phyloP scores from a whole-genome alignment of 371 early-diverging fungal genomes.

The Circinella umbellata region DNA sequence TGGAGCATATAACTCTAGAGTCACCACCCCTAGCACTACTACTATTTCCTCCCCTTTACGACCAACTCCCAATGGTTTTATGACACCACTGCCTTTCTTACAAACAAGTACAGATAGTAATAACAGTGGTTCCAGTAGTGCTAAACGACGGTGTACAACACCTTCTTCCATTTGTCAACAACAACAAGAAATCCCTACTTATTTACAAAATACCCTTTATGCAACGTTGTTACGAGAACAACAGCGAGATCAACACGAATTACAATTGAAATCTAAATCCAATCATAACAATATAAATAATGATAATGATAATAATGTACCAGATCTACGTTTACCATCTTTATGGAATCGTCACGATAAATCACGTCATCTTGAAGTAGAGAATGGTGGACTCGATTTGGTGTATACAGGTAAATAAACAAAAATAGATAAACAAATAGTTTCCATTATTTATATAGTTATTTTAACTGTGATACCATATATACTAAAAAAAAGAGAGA shows the following conservation, averaged over 20 bases:
- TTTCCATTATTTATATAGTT: too few species aligned
- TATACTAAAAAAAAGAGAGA: background rate
- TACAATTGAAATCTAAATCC: slow-evolving; percentile 38
- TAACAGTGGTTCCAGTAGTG: background rate
- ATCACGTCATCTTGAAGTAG: slow-evolving; percentile 56
- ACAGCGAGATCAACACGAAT: slow-evolving; percentile 26
- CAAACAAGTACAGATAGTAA: too few species aligned
- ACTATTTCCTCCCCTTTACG: too few species aligned
- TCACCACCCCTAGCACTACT: too few species aligned
- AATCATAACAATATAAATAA: slow-evolving; percentile 14
- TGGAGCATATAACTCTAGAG: too few species aligned
- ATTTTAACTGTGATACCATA: background rate
- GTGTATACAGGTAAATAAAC: slow-evolving; percentile 56
- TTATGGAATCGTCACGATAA: slow-evolving; percentile 71
- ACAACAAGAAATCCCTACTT: slow-evolving; percentile 31
- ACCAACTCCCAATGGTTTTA: too few species aligned
- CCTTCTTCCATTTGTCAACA: too few species aligned
- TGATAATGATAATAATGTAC: slow-evolving; percentile 41
- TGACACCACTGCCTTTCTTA: too few species aligned
- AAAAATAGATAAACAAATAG: background rate
- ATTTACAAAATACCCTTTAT: slow-evolving; percentile 38
- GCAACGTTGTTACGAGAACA: slow-evolving; percentile 34
- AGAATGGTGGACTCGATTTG: slow-evolving; percentile 52
- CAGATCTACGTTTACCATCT: slow-evolving; percentile 62
- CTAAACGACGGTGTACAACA: background rate